Percentiles rank a stretch among this genome's conserved stretches.
These are phyloP conservation scores for Cyberlindnera galapagoensis DNA, from an alignment of 805 yeast species.

Conservation along the genomic window DNA sequence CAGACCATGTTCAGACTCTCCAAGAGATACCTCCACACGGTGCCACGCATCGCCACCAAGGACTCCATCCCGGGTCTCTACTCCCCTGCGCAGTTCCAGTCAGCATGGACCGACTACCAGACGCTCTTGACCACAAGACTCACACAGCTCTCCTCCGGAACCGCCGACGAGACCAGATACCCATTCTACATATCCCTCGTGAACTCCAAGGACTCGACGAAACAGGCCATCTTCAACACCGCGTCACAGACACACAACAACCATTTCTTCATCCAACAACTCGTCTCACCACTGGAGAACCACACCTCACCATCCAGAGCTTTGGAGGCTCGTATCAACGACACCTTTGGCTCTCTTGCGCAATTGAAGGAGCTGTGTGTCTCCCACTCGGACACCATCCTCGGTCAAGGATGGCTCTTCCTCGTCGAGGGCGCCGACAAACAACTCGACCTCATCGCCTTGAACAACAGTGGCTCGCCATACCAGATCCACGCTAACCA, in stretches of 20 bases:
- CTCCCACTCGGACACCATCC: constrained; percentile 21
- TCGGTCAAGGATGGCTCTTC: constrained; percentile 72
- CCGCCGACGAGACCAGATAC: constrained; percentile 67
- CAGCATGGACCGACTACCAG: constrained; percentile 83
- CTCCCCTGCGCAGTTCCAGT: constrained; percentile 56
- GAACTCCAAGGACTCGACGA: constrained; percentile 59
- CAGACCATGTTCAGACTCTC: constrained; percentile 5
- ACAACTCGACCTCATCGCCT: constrained; percentile 43
- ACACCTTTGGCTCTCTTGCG: constrained; percentile 30
- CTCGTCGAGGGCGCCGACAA: constrained; percentile 62
- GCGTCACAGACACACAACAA: constrained; percentile 92
- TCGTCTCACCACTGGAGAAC: constrained; percentile 24
- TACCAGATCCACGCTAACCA: constrained; percentile 66
- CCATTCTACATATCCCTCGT: constrained; percentile 67
- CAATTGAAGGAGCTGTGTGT: constrained; percentile 11
- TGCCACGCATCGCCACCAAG: constrained; percentile 45
- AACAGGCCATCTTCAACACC: constrained; percentile 69
- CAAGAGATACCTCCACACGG: constrained; percentile 44
- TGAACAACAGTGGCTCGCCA: constrained; percentile 76
- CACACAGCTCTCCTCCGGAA: constrained; percentile 64
- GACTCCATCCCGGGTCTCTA: constrained; percentile 49
- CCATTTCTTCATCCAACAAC: constrained; percentile 77
- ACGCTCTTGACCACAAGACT: constrained; percentile 52
- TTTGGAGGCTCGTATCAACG: constrained; percentile 29
- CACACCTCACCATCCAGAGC: constrained; percentile 30